Percentiles rank a stretch among this genome's conserved stretches.
phyloP scores from a whole-genome alignment of 176 grass and related monocot species.

The Oryza brachyantha region DNA sequence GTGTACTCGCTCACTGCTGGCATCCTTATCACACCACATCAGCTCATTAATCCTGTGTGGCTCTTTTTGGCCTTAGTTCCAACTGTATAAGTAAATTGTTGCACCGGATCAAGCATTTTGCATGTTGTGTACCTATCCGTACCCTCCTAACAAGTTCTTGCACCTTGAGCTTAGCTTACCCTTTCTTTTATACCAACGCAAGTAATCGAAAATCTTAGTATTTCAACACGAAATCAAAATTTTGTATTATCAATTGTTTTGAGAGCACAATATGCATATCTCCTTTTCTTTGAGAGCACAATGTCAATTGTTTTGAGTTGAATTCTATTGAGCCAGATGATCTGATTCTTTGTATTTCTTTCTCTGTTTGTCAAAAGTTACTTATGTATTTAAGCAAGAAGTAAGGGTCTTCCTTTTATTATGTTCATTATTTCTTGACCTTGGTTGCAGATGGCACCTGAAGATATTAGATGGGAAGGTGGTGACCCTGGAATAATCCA shows the following conservation, averaged over 20 bases:
- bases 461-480: constrained; percentile 70
- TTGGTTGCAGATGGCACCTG: constrained; percentile 51
- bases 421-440: neutral
- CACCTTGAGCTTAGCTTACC: neutral
- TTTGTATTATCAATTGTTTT: neutral
- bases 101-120: too few relatives aligned
- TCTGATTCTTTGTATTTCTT: neutral
- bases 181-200: neutral
- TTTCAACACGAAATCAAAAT: neutral
- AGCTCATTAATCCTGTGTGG: too few relatives aligned
- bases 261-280: neutral
- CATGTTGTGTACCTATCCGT: too few relatives aligned
- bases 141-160: neutral
- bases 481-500: constrained; percentile 47
- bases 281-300: neutral
- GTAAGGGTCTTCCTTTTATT: neutral
- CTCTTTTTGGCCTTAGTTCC: too few relatives aligned
- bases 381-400: neutral
- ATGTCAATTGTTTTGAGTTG: neutral
- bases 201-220: neutral
- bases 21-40: too few relatives aligned
- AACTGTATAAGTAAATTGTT: too few relatives aligned
- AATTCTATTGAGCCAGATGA: neutral
- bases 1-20: too few relatives aligned
- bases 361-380: neutral